Evolutionary conservation across 495 filamentous ascomycete genomes (phyloP).

Genomic region (Thermothielavioides terrestris): DNA sequence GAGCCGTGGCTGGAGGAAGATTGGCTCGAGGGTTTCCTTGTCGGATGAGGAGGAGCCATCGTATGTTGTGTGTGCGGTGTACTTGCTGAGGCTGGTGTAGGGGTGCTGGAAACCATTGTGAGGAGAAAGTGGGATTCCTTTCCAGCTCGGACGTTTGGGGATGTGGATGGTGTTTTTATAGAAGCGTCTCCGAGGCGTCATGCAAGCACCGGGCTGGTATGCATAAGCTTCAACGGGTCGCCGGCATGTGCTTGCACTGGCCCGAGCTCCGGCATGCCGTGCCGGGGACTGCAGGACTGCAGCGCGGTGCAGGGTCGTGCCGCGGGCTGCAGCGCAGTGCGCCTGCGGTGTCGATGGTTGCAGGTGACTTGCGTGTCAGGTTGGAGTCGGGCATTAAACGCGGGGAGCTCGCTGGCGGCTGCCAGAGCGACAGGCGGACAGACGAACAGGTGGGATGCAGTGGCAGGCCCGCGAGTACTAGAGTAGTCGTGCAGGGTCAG

Average conservation of each 20-base stretch:
- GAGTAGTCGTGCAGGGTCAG: not conserved
- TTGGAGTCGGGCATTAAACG: slow-evolving; percentile 34
- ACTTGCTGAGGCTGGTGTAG: not conserved
- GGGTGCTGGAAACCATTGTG: not conserved
- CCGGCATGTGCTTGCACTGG: slow-evolving; percentile 17
- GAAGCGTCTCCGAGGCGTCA: not conserved
- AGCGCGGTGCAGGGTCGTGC: slow-evolving; percentile 4
- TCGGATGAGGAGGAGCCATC: slow-evolving; percentile 20
- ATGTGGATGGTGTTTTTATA: slow-evolving; percentile 24
- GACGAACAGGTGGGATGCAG: slow-evolving; percentile 12
- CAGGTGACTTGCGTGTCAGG: slow-evolving; percentile 20
- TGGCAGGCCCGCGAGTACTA: not conserved
- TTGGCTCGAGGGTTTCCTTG: slow-evolving; percentile 30
- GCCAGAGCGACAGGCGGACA: slow-evolving; percentile 10
- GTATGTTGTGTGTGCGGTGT: slow-evolving; percentile 7
- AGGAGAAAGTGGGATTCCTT: slow-evolving; percentile 4
- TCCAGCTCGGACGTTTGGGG: slow-evolving; percentile 8
- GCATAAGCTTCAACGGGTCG: not conserved
- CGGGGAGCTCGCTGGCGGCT: slow-evolving; percentile 22
- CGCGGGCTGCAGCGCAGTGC: slow-evolving; percentile 16
- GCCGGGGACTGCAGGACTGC: slow-evolving; percentile 5
- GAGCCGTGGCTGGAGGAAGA: slow-evolving; percentile 50
- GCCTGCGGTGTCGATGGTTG: slow-evolving; percentile 11
- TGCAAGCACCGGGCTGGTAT: no score
- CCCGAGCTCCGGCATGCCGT: slow-evolving; percentile 6